Conservation (phyloP, 108 stramenopile genomes). For the Fistulifera solaris region DNA sequence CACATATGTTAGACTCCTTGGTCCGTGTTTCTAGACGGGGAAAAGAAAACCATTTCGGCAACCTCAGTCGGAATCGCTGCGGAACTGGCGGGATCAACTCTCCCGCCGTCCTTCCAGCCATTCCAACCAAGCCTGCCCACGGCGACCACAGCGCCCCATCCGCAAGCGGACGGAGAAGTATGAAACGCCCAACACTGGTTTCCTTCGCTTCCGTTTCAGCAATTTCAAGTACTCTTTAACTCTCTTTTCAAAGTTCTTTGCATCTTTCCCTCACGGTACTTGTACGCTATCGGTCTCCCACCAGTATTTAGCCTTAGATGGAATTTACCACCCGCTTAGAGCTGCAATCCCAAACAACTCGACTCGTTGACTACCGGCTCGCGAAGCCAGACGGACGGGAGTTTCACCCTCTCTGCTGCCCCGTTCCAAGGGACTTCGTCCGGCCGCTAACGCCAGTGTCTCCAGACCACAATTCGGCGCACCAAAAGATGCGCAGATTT, state of each 20-base stretch:
- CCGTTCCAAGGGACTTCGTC: constrained; percentile 88
- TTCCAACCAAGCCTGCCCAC: constrained; percentile 39
- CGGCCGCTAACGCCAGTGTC: constrained; percentile 49
- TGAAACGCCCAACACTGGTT: constrained; percentile 68
- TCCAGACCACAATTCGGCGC: constrained; percentile 83
- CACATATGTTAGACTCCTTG: constrained; percentile 87
- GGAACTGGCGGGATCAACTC: constrained; percentile 18
- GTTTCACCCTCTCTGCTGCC: constrained; percentile 89
- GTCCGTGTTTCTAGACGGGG: constrained; percentile 90
- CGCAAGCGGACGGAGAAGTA: constrained; percentile 48
- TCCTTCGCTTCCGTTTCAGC: constrained; percentile 94
- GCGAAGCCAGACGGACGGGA: constrained; percentile 71
- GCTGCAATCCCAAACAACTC: constrained; percentile 50
- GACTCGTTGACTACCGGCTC: constrained; percentile 4
- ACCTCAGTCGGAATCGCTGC: constrained; percentile 27
- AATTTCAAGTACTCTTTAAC: constrained; percentile 98
- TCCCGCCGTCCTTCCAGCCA: constrained; percentile 4
- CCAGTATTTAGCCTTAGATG: constrained; percentile 93
- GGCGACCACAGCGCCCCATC: constrained; percentile 55
- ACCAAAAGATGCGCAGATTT: constrained; percentile 65
- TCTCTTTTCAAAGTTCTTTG: constrained; percentile 98
- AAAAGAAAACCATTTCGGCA: constrained; percentile 76
- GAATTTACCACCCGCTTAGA: constrained; percentile 94
- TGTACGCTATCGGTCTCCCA: constrained; percentile 93
- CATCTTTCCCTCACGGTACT: constrained; percentile 94